phyloP scores from a whole-genome alignment of 106 monocot species.

The Gastrodia elata region DNA sequence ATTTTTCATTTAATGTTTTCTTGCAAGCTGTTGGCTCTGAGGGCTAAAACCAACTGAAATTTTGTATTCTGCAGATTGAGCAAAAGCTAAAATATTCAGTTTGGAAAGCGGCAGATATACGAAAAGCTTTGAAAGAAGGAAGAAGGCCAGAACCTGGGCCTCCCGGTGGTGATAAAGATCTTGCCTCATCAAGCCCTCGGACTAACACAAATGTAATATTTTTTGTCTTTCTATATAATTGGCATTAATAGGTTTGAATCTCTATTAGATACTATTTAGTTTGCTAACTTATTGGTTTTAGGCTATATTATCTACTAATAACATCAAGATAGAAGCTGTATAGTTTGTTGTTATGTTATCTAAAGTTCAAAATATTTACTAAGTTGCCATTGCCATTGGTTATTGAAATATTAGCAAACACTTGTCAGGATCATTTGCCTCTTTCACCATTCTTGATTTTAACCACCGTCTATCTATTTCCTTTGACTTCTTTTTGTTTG shows the following conservation, averaged over 20 bases:
- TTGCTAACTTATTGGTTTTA: neutral
- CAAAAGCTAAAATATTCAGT: slow-evolving; percentile 68
- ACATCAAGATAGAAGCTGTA: too few species aligned
- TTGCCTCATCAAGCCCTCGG: slow-evolving; percentile 19
- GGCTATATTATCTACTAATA: too few species aligned
- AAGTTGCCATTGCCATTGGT: too few species aligned
- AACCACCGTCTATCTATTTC: too few species aligned
- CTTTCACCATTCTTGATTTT: too few species aligned
- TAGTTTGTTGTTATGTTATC: too few species aligned
- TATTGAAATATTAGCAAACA: too few species aligned
- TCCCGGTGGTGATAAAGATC: slow-evolving; percentile 54
- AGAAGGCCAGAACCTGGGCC: slow-evolving; percentile 63
- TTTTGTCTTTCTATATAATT: neutral
- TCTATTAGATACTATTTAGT: neutral
- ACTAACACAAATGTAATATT: slow-evolving; percentile 27
- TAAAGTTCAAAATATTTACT: too few species aligned
- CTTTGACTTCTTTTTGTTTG: too few species aligned
- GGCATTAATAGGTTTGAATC: neutral
- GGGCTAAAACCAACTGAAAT: neutral
- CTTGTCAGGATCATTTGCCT: too few species aligned
- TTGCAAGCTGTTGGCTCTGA: neutral
- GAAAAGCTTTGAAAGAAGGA: slow-evolving; percentile 73
- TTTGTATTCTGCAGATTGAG: slow-evolving; percentile 37
- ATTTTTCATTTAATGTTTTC: neutral
- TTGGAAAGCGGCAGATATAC: slow-evolving; percentile 80